Evolutionary conservation across 208 protist species (phyloP).

Genomic region (Leishmania braziliensis): DNA sequence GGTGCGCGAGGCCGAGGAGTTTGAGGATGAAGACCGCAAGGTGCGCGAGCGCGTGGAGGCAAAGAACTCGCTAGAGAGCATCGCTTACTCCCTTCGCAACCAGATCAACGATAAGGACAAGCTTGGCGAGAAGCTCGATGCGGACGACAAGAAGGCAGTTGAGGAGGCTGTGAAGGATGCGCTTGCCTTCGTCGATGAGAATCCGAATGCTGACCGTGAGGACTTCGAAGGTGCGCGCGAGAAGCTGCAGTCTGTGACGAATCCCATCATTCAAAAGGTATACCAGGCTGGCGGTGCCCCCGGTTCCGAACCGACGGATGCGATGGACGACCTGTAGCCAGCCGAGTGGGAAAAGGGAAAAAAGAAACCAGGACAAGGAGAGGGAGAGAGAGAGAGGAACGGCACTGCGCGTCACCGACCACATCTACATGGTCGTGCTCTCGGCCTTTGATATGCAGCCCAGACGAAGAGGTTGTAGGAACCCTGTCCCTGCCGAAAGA

Average conservation of each 20-base stretch:
- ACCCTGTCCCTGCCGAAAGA: background rate
- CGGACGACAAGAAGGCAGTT: constrained; percentile 90
- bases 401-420: background rate
- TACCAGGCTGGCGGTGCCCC: constrained; percentile 59
- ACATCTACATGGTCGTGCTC: background rate
- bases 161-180: constrained; percentile 87
- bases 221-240: constrained; percentile 93
- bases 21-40: constrained; percentile 91
- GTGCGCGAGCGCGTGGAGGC: constrained; percentile 89
- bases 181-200: constrained; percentile 95
- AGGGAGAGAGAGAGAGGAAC: background rate
- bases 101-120: constrained; percentile 94
- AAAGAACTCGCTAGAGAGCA: constrained; percentile 93
- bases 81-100: constrained; percentile 96
- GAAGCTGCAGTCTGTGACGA: constrained; percentile 92
- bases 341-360: background rate
- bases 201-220: constrained; percentile 94
- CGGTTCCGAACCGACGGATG: constrained; percentile 39
- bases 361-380: background rate
- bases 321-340: constrained; percentile 82
- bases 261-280: constrained; percentile 96
- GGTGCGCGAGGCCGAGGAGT: constrained; percentile 93
- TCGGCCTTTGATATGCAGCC: background rate
- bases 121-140: constrained; percentile 88
- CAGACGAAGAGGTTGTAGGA: background rate